phyloP scores from a whole-genome alignment of 2,329 filamentous ascomycete species.

The Alternaria ethzedia region DNA sequence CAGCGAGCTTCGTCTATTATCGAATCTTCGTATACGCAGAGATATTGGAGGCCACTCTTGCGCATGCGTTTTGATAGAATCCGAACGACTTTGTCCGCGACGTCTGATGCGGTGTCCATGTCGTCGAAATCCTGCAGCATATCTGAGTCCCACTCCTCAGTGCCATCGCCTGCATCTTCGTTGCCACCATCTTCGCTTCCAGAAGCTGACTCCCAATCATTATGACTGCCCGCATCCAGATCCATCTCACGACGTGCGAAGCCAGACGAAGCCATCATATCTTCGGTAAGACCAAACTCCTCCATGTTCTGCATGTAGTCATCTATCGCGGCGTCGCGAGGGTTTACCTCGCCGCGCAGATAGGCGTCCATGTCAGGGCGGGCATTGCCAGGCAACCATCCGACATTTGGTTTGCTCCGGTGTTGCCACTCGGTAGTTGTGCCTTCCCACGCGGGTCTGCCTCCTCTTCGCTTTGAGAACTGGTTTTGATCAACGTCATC shows the following conservation, averaged over 20 bases:
- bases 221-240: constrained; percentile 39
- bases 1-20: constrained; percentile 58
- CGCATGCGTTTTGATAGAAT: constrained; percentile 56
- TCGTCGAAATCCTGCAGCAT: constrained; percentile 57
- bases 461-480: constrained; percentile 35
- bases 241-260: constrained; percentile 46
- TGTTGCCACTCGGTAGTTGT: constrained; percentile 40
- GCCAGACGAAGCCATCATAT: constrained; percentile 27
- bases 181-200: constrained; percentile 16
- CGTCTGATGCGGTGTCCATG: constrained; percentile 58
- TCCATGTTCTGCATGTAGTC: constrained; percentile 76
- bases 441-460: constrained; percentile 39
- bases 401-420: constrained; percentile 45
- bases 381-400: constrained; percentile 38
- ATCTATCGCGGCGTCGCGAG: constrained; percentile 55
- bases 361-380: constrained; percentile 31
- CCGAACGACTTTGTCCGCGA: constrained; percentile 49
- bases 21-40: constrained; percentile 57
- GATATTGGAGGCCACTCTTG: constrained; percentile 56
- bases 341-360: constrained; percentile 26
- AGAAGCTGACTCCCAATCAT: constrained; percentile 38
- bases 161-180: constrained; percentile 7
- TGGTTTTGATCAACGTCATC: constrained; percentile 29
- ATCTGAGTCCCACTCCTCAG: constrained; percentile 52
- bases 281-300: constrained; percentile 51